These are phyloP conservation scores for Colletotrichum ledebouriae DNA, from an alignment of 2,329 filamentous ascomycete genomes.

Conservation along the genomic window DNA sequence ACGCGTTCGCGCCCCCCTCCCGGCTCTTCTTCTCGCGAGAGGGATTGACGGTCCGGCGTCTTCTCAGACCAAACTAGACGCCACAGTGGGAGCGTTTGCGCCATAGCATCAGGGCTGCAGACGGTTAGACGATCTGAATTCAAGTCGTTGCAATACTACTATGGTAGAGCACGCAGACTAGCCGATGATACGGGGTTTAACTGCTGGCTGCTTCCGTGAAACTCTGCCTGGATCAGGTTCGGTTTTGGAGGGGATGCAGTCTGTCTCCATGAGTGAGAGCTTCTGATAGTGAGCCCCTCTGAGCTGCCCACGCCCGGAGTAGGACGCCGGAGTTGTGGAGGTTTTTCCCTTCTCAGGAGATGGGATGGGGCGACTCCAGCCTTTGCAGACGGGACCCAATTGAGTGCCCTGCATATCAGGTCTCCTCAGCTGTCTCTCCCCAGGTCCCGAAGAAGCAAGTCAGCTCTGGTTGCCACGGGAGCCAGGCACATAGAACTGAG, in stretches of 20 bases:
- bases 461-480: background rate
- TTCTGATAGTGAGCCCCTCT: background rate
- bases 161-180: background rate
- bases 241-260: constrained; percentile 16
- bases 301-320: constrained; percentile 19
- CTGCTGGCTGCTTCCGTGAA: constrained; percentile 10
- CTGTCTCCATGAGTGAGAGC: background rate
- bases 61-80: constrained; percentile 18
- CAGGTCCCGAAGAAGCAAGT: background rate
- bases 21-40: constrained; percentile 12
- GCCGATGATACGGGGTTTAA: background rate
- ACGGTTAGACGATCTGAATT: background rate
- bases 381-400: background rate
- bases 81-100: constrained; percentile 20
- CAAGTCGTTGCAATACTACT: too few species aligned
- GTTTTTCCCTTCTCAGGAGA: background rate
- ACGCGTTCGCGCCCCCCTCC: constrained; percentile 20
- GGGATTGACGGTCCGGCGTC: constrained; percentile 33
- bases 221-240: constrained; percentile 12
- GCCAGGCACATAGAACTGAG: background rate
- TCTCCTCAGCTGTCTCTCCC: too few species aligned
- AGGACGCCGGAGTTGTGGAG: constrained; percentile 26
- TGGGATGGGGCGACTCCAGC: constrained; percentile 16
- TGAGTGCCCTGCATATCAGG: too few species aligned
- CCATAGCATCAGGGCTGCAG: constrained; percentile 23